phyloP scores from a whole-genome alignment of 2,329 filamentous ascomycete species.

The Epichloe amarillans region DNA sequence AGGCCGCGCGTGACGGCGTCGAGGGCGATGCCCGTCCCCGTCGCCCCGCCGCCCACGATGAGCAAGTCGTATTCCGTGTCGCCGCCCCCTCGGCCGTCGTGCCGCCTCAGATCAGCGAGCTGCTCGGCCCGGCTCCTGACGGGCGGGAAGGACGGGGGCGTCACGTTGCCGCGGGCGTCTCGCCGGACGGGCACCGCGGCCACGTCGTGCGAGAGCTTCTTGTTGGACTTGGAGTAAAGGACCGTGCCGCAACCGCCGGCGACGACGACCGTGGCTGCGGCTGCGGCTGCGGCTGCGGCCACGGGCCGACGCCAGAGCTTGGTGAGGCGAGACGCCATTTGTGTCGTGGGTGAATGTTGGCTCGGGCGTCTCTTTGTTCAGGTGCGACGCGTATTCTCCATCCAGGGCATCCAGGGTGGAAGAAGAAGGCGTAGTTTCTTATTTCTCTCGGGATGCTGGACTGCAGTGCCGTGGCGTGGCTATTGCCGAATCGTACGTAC shows the following conservation, averaged over 20 bases:
- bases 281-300: constrained; percentile 17
- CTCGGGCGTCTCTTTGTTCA: neutral
- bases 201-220: constrained; percentile 18
- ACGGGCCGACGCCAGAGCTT: constrained; percentile 23
- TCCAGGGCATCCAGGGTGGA: too few species aligned
- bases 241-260: constrained; percentile 18
- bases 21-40: constrained; percentile 66
- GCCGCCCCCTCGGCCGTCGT: constrained; percentile 14
- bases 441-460: too few species aligned
- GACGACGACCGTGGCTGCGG: constrained; percentile 14
- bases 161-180: constrained; percentile 23
- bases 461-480: too few species aligned
- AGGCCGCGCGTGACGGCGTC: constrained; percentile 69
- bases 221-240: constrained; percentile 17
- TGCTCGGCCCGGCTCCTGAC: constrained; percentile 23
- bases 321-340: constrained; percentile 25
- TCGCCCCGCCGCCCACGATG: constrained; percentile 68
- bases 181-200: constrained; percentile 22
- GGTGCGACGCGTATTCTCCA: too few species aligned
- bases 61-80: constrained; percentile 54
- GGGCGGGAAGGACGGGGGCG: constrained; percentile 25
- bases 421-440: too few species aligned
- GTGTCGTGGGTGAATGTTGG: neutral
- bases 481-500: too few species aligned
- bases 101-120: constrained; percentile 25